Conservation (phyloP, 2,329 filamentous ascomycete species). For the Paracorniculantispora psalliotae region DNA sequence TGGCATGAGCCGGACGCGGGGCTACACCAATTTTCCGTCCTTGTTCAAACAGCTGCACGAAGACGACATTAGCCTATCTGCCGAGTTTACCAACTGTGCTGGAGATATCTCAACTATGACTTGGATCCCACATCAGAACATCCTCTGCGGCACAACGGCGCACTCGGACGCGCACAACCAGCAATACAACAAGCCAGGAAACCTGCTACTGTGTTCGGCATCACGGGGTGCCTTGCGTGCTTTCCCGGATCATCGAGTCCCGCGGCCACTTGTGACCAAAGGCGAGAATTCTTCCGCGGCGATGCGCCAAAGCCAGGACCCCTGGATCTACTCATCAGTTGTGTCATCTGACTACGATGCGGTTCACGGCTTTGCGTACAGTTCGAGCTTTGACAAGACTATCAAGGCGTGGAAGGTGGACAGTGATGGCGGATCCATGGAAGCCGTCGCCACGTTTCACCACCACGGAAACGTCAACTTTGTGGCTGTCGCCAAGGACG, state of each 20-base stretch:
- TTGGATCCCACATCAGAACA: conserved; percentile 50
- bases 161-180: conserved; percentile 60
- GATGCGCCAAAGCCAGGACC: conserved; percentile 55
- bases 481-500: conserved; percentile 48
- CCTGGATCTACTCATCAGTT: conserved; percentile 61
- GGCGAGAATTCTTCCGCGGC: conserved; percentile 51
- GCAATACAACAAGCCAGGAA: conserved; percentile 62
- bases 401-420: conserved; percentile 55
- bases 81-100: conserved; percentile 57
- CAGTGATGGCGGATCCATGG: conserved; percentile 36
- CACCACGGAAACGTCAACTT: conserved; percentile 60
- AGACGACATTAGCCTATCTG: conserved; percentile 45
- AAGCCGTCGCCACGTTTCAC: conserved; percentile 42
- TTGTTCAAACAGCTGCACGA: conserved; percentile 43
- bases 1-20: conserved; percentile 36
- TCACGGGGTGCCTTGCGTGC: conserved; percentile 40
- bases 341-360: conserved; percentile 55
- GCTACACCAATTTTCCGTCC: conserved; percentile 40
- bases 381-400: conserved; percentile 56
- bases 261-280: conserved; percentile 46
- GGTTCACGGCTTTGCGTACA: conserved; percentile 44
- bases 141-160: conserved; percentile 58
- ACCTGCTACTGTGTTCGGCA: conserved; percentile 52
- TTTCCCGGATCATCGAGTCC: conserved; percentile 53
- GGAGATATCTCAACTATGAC: conserved; percentile 55